Conservation (phyloP, 768 basidiomycete genomes). For the Rhodotorula graminis region DNA sequence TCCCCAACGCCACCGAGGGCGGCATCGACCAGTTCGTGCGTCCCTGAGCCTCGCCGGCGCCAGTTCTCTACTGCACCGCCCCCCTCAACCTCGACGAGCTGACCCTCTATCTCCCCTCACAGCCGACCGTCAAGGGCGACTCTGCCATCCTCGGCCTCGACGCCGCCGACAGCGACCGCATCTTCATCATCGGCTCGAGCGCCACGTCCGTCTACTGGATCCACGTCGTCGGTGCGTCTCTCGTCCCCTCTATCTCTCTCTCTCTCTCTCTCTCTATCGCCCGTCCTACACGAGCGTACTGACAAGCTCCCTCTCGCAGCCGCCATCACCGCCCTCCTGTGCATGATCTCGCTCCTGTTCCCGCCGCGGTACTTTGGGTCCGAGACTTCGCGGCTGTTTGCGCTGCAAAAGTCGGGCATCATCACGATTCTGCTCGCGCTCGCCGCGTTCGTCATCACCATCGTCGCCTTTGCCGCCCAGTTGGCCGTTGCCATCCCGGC, state of each 20-base stretch:
- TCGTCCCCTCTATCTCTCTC: no score
- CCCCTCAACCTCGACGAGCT: not conserved
- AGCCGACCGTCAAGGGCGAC: slow-evolving; percentile 10
- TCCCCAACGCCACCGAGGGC: slow-evolving; percentile 13
- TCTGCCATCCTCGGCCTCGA: slow-evolving; percentile 18
- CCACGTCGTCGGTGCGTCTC: slow-evolving; percentile 25
- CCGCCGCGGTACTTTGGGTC: slow-evolving; percentile 32
- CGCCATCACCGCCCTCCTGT: slow-evolving; percentile 13
- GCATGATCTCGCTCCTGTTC: slow-evolving; percentile 28
- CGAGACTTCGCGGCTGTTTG: slow-evolving; percentile 20
- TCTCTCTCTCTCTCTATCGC: no score
- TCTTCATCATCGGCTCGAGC: slow-evolving; percentile 12
- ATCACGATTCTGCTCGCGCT: slow-evolving; percentile 30
- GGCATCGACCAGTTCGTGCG: slow-evolving; percentile 36
- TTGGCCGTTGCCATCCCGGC: slow-evolving; percentile 31
- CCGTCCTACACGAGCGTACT: not conserved
- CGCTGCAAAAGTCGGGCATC: slow-evolving; percentile 37
- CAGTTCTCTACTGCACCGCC: not conserved
- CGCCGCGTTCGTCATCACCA: slow-evolving; percentile 6
- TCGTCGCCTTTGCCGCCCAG: slow-evolving; percentile 30
- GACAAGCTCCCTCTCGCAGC: not conserved
- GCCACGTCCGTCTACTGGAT: slow-evolving; percentile 30
- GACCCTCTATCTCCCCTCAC: not conserved
- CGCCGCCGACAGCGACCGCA: not conserved
- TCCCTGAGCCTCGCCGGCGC: not conserved